Evolutionary conservation across 23 red algal genomes (phyloP).

Genomic region (Rhodosorus marinus): DNA sequence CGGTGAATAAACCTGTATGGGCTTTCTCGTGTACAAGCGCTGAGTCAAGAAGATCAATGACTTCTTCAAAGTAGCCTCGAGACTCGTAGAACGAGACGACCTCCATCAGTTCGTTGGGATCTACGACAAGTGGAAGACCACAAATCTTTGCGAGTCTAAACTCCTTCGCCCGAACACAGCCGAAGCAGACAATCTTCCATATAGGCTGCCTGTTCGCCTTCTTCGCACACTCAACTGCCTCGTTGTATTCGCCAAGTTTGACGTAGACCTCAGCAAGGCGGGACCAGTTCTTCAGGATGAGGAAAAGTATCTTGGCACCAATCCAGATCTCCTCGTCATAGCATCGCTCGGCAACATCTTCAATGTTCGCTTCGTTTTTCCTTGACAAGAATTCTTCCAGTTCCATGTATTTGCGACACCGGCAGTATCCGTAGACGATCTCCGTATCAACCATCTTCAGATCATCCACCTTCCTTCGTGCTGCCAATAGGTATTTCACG

Average conservation of each 20-base stretch:
- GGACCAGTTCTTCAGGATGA: conserved; percentile 68
- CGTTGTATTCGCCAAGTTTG: conserved; percentile 68
- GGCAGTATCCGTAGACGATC: conserved; percentile 68
- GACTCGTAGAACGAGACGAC: conserved; percentile 71
- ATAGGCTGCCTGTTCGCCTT: conserved; percentile 83
- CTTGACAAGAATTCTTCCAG: conserved; percentile 81
- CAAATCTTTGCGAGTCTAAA: conserved; percentile 86
- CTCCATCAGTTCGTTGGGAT: conserved; percentile 87
- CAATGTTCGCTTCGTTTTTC: conserved; percentile 87
- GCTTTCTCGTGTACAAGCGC: conserved; percentile 45
- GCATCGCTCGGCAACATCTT: conserved; percentile 87
- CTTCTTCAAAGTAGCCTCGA: conserved; percentile 80
- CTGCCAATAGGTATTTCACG: conserved; percentile 71
- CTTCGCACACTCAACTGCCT: conserved; percentile 71
- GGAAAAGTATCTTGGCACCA: conserved; percentile 76
- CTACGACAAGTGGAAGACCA: conserved; percentile 72
- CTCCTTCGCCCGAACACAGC: conserved; percentile 77
- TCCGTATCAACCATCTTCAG: conserved; percentile 79
- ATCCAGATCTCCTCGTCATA: conserved; percentile 29
- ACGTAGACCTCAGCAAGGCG: conserved; percentile 71
- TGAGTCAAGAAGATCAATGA: conserved; percentile 61
- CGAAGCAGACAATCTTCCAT: conserved; percentile 83
- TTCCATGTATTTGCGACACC: conserved; percentile 36
- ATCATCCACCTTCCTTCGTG: conserved; percentile 83
- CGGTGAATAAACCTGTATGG: conserved; percentile 80